Evolutionary conservation across 2,329 filamentous ascomycete genomes (phyloP).

Genomic region (Ceratocystis alfenasii): DNA sequence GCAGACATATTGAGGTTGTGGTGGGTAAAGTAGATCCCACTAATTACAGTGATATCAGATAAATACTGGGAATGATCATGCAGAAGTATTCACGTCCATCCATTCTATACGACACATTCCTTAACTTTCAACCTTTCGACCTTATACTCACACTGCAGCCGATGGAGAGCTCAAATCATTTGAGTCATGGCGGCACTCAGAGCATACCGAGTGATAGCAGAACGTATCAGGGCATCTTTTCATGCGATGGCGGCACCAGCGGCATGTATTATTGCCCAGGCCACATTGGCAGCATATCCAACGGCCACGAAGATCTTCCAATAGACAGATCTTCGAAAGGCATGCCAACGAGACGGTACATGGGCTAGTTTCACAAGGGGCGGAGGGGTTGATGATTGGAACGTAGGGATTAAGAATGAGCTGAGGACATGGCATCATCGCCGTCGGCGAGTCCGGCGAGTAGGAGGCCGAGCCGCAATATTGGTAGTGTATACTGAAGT

Average conservation of each 20-base stretch:
- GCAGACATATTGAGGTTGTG: background rate
- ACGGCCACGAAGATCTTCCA: constrained; percentile 37
- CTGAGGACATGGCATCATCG: constrained; percentile 23
- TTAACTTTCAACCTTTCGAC: background rate
- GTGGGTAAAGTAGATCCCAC: background rate
- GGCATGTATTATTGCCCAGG: constrained; percentile 36
- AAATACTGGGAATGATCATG: background rate
- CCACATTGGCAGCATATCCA: constrained; percentile 42
- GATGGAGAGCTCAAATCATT: background rate
- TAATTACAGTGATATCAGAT: background rate
- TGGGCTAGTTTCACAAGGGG: constrained; percentile 36
- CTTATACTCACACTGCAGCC: background rate
- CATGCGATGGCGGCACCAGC: constrained; percentile 37
- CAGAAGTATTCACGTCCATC: background rate
- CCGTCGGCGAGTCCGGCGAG: constrained; percentile 24
- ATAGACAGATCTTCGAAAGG: constrained; percentile 37
- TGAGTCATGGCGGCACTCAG: constrained; percentile 32
- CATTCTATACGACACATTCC: background rate
- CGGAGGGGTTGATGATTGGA: constrained; percentile 19
- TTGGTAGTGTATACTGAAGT: constrained; percentile 34
- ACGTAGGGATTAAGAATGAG: constrained; percentile 26
- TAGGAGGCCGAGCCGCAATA: constrained; percentile 30
- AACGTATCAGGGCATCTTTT: constrained; percentile 38
- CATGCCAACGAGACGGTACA: constrained; percentile 38
- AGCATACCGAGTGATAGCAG: constrained; percentile 42